These are phyloP conservation scores for Diplodia mutila DNA, from an alignment of 2,329 filamentous ascomycete species.

Conservation along the genomic window DNA sequence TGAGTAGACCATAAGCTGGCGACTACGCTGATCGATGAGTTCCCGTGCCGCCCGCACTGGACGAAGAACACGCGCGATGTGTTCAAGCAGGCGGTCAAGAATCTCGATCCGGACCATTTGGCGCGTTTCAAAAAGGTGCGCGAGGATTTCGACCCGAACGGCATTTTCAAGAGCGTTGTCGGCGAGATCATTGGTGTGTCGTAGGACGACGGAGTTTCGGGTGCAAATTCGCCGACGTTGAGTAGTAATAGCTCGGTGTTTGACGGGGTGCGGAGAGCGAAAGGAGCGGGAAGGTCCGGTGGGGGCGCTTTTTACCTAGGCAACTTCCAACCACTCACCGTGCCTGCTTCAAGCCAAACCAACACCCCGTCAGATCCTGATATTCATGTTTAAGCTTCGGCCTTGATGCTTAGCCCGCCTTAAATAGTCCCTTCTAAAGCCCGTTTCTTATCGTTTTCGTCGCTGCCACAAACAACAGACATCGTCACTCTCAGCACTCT, in stretches of 20 bases:
- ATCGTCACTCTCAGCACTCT: background rate
- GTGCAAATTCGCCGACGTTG: background rate
- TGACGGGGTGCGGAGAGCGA: background rate
- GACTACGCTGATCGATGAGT: constrained; percentile 53
- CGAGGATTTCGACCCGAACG: constrained; percentile 54
- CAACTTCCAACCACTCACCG: background rate
- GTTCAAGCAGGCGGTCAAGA: constrained; percentile 50
- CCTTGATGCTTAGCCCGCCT: background rate
- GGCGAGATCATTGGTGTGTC: constrained; percentile 54
- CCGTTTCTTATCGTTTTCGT: background rate
- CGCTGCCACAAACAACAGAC: constrained; percentile 3
- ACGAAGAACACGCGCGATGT: constrained; percentile 58
- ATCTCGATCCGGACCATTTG: constrained; percentile 53
- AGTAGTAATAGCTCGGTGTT: background rate
- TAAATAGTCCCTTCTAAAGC: no score
- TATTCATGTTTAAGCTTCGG: background rate
- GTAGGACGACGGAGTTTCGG: background rate
- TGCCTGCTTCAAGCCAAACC: background rate
- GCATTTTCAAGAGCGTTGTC: constrained; percentile 53
- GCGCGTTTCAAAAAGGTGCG: constrained; percentile 54
- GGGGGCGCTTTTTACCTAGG: constrained; percentile 1
- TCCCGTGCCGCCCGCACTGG: constrained; percentile 58
- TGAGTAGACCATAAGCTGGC: constrained; percentile 48
- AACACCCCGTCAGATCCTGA: background rate
- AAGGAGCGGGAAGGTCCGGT: background rate